Conservation (phyloP, 2,329 filamentous ascomycete species). For the Fusarium sp. region DNA sequence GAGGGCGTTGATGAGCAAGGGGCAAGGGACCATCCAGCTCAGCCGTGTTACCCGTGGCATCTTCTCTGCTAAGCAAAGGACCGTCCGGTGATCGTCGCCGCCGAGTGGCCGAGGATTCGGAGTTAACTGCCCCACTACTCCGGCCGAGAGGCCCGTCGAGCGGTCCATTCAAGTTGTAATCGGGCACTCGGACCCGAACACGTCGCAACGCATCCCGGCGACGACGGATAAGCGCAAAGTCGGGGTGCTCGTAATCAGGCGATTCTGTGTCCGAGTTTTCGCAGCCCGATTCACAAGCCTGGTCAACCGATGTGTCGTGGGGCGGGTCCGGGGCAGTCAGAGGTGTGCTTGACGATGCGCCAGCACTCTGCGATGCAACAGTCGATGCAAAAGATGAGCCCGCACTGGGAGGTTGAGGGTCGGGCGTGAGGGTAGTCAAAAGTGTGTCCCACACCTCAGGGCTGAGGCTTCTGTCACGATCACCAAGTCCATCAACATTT, state of each 20-base stretch:
- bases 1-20: conserved; percentile 11
- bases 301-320: conserved; percentile 53
- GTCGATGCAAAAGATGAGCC: conserved; percentile 85
- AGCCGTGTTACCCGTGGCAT: neutral
- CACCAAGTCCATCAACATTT: conserved; percentile 79
- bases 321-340: conserved; percentile 48
- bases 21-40: conserved; percentile 9
- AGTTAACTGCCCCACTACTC: conserved; percentile 14
- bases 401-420: conserved; percentile 82
- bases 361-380: conserved; percentile 55
- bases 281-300: conserved; percentile 64
- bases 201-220: conserved; percentile 29
- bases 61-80: neutral
- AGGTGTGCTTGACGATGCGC: conserved; percentile 58
- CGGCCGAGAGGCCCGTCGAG: conserved; percentile 14
- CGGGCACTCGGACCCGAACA: conserved; percentile 33
- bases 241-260: conserved; percentile 56
- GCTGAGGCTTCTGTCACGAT: conserved; percentile 86
- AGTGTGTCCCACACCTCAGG: conserved; percentile 86
- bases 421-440: conserved; percentile 82
- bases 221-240: conserved; percentile 23
- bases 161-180: conserved; percentile 29
- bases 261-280: conserved; percentile 68
- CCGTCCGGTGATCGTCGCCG: conserved; percentile 26
- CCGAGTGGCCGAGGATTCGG: conserved; percentile 10